phyloP scores from a whole-genome alignment of 371 early-diverging fungal species.

The Funneliformis caledonium region DNA sequence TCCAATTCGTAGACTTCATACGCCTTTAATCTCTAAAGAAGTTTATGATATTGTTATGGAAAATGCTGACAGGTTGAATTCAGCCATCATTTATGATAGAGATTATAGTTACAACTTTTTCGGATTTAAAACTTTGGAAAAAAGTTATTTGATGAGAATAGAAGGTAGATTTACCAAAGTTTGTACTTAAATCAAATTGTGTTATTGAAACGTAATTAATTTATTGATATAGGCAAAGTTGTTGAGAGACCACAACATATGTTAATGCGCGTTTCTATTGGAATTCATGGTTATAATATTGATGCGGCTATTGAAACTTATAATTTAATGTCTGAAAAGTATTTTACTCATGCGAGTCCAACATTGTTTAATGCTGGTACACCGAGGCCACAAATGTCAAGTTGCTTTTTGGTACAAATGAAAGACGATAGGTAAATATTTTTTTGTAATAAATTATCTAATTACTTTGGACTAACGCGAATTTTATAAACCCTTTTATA shows the following conservation, averaged over 20 bases:
- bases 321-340: slow-evolving; percentile 92
- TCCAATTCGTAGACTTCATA: slow-evolving; percentile 82
- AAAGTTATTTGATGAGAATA: slow-evolving; percentile 92
- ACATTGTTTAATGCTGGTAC: slow-evolving; percentile 99
- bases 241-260: slow-evolving; percentile 99
- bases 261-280: slow-evolving; percentile 98
- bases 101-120: slow-evolving; percentile 98
- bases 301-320: slow-evolving; percentile 96
- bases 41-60: slow-evolving; percentile 75
- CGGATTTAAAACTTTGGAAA: slow-evolving; percentile 98
- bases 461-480: no score
- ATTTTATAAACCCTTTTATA: not conserved
- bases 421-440: slow-evolving; percentile 77
- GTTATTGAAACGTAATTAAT: not conserved
- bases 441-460: not conserved
- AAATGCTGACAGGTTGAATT: slow-evolving; percentile 85
- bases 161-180: slow-evolving; percentile 53
- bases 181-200: not conserved
- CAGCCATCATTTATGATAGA: slow-evolving; percentile 92
- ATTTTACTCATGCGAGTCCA: slow-evolving; percentile 99
- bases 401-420: slow-evolving; percentile 97
- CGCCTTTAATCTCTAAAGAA: slow-evolving; percentile 86
- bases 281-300: slow-evolving; percentile 96
- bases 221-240: slow-evolving; percentile 46
- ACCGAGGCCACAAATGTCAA: slow-evolving; percentile 92